A percentile compares a stretch with the other conserved stretches of the same genome.
phyloP scores from a whole-genome alignment of 139 green algal species.

The Tetratostichococcus sp. region DNA sequence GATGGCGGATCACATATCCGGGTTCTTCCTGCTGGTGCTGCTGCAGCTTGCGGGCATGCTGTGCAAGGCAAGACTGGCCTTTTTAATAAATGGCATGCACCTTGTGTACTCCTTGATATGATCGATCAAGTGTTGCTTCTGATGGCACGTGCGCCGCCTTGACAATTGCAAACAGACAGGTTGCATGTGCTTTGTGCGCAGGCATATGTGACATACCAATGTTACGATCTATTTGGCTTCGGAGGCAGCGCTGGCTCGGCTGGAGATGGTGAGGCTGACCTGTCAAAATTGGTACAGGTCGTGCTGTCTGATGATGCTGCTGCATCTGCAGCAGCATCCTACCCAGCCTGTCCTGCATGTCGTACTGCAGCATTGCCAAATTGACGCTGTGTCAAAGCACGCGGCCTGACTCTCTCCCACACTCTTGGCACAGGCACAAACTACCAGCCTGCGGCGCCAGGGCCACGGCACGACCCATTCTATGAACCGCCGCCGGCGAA shows the following conservation, averaged over 20 bases:
- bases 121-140: no score
- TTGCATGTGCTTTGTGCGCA: background rate
- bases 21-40: background rate
- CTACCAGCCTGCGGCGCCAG: background rate
- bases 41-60: constrained; percentile 6
- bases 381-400: background rate
- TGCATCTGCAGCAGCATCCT: background rate
- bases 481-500: background rate
- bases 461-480: background rate
- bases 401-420: background rate
- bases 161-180: no score
- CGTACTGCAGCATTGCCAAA: background rate
- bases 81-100: no score
- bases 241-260: no score
- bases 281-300: background rate
- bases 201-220: background rate
- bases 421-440: background rate
- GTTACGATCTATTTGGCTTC: background rate
- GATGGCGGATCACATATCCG: background rate
- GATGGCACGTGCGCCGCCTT: no score
- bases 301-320: no score
- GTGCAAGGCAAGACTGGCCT: background rate
- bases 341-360: no score
- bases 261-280: background rate
- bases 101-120: no score